Evolutionary conservation across 2,329 filamentous ascomycete species (phyloP).

Genomic region (Talaromyces atroroseus): DNA sequence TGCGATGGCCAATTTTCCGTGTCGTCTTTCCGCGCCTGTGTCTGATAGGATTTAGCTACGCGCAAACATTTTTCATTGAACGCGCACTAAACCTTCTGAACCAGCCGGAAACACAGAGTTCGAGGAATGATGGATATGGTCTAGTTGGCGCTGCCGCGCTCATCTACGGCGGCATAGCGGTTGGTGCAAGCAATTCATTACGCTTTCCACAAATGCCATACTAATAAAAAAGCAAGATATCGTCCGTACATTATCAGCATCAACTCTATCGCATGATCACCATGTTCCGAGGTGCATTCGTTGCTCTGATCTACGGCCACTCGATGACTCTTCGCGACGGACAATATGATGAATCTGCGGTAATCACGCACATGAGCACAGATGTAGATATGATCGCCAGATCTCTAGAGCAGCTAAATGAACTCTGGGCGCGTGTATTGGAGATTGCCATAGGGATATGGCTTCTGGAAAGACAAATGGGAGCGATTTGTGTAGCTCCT

Average conservation of each 20-base stretch:
- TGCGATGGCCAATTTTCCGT: conserved; percentile 27
- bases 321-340: conserved; percentile 26
- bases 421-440: conserved; percentile 41
- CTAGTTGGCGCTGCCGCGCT: conserved; percentile 40
- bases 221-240: conserved; percentile 22
- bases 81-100: conserved; percentile 29
- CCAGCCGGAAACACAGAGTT: conserved; percentile 20
- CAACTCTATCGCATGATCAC: conserved; percentile 38
- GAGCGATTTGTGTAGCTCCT: conserved; percentile 40
- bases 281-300: conserved; percentile 39
- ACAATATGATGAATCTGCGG: conserved; percentile 30
- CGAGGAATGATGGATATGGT: conserved; percentile 36
- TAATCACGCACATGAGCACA: conserved; percentile 42
- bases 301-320: conserved; percentile 47
- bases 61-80: conserved; percentile 34
- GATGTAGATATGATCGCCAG: conserved; percentile 41
- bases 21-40: conserved; percentile 27
- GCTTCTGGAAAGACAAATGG: conserved; percentile 37
- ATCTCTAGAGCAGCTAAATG: conserved; percentile 38
- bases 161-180: conserved; percentile 39
- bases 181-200: conserved; percentile 20
- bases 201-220: background rate
- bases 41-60: conserved; percentile 31
- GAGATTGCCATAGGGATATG: conserved; percentile 44
- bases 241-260: conserved; percentile 38